Conservation (phyloP, 352 stramenopile species). For the Globisporangium cylindrosporum region DNA sequence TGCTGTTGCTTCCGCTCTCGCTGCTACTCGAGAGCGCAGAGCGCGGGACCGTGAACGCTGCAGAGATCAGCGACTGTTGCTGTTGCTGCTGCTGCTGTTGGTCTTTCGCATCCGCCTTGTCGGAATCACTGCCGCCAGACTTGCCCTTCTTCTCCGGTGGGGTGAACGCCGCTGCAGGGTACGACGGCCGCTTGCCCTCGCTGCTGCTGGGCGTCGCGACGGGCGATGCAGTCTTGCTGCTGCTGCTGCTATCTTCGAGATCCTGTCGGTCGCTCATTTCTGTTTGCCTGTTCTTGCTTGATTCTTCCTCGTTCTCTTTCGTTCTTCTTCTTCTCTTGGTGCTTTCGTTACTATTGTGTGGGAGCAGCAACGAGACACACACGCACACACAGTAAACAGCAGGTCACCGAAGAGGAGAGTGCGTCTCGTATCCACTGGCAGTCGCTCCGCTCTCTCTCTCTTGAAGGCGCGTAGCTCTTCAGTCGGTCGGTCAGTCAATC, state of each 20-base stretch:
- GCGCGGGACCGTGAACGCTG: conserved; percentile 7
- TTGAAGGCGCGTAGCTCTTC: not conserved
- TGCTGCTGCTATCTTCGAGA: conserved; percentile 1
- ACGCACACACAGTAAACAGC: not conserved
- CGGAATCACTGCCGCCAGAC: conserved; percentile 4
- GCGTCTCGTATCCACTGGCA: not conserved
- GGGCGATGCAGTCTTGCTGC: conserved; percentile 3
- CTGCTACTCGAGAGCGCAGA: conserved; percentile 15
- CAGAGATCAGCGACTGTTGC: not conserved
- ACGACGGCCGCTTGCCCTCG: conserved; percentile 21
- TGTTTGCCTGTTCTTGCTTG: not conserved
- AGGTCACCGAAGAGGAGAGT: not conserved
- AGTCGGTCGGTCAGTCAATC: not conserved
- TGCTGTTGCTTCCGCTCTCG: conserved; percentile 15
- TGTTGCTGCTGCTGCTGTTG: conserved; percentile 7
- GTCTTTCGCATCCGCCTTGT: conserved; percentile 2
- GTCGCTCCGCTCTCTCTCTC: not conserved
- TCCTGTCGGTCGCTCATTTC: conserved; percentile 14
- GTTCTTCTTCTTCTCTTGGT: not conserved
- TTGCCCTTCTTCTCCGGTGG: conserved; percentile 22
- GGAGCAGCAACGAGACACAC: not conserved
- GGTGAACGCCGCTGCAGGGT: conserved; percentile 13
- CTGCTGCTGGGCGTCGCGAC: not conserved
- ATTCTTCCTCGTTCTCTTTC: not conserved
- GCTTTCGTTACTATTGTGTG: not conserved